A percentile compares a stretch with the other conserved stretches of the same genome.
These are phyloP conservation scores for Leccinum ochraceum DNA, from an alignment of 768 basidiomycete genomes.

Conservation along the genomic window DNA sequence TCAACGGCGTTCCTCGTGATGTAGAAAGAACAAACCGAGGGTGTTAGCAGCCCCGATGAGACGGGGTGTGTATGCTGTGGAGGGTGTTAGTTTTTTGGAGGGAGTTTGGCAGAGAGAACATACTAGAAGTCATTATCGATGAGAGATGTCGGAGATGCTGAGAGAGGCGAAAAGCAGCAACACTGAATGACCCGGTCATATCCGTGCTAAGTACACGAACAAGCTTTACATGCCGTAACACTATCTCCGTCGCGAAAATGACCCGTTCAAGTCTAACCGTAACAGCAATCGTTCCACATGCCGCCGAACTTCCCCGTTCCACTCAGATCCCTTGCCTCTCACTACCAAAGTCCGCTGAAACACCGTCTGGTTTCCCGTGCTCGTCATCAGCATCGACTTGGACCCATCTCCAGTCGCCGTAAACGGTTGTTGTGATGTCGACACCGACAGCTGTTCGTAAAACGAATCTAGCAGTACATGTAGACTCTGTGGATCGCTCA, in stretches of 20 bases:
- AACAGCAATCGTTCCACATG: conserved; percentile 83
- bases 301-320: conserved; percentile 67
- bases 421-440: conserved; percentile 75
- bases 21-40: conserved; percentile 60
- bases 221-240: neutral
- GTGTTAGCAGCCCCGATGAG: conserved; percentile 90
- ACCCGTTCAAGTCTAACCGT: conserved; percentile 83
- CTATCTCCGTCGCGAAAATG: conserved; percentile 53
- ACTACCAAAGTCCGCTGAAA: conserved; percentile 50
- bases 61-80: conserved; percentile 68
- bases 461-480: conserved; percentile 69
- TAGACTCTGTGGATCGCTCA: conserved; percentile 52
- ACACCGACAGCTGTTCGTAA: conserved; percentile 76
- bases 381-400: conserved; percentile 64
- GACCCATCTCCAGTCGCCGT: conserved; percentile 64
- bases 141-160: conserved; percentile 65
- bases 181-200: conserved; percentile 28
- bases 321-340: conserved; percentile 52
- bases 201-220: conserved; percentile 10
- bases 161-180: conserved; percentile 47
- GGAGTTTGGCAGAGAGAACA: conserved; percentile 12
- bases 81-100: conserved; percentile 2
- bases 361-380: conserved; percentile 48
- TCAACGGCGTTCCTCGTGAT: conserved; percentile 16
- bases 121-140: conserved; percentile 44